phyloP scores from a whole-genome alignment of 805 yeast species.

The Trichomonascus vanleenenianus region DNA sequence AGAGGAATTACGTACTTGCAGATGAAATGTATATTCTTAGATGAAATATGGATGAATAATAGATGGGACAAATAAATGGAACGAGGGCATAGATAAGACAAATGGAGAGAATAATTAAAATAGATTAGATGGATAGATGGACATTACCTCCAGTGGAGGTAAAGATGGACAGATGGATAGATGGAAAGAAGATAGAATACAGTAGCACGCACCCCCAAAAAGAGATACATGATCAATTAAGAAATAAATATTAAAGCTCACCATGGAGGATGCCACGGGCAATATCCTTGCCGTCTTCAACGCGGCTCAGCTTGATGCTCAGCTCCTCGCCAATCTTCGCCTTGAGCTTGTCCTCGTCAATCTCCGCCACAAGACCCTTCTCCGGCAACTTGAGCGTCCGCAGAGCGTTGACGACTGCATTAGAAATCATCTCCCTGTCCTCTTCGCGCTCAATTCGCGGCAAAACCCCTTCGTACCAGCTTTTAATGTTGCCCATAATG shows the following conservation, averaged over 20 bases:
- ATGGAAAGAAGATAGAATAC: too few species aligned
- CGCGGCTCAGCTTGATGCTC: slow-evolving; percentile 44
- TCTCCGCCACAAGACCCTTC: slow-evolving; percentile 29
- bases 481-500: slow-evolving; percentile 72
- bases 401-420: slow-evolving; percentile 49
- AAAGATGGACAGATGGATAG: too few species aligned
- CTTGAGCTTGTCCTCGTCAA: slow-evolving; percentile 36
- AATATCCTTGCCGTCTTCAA: slow-evolving; percentile 21
- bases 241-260: slow-evolving; percentile 2
- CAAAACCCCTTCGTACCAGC: slow-evolving; percentile 48
- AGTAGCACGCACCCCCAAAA: too few species aligned
- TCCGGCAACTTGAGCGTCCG: slow-evolving; percentile 32
- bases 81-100: too few species aligned
- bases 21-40: too few species aligned
- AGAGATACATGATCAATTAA: not conserved
- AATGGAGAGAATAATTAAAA: too few species aligned
- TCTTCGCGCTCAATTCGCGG: slow-evolving; percentile 21
- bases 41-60: too few species aligned
- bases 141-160: too few species aligned
- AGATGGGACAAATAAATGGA: too few species aligned
- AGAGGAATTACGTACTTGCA: too few species aligned
- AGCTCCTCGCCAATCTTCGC: slow-evolving; percentile 57
- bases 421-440: slow-evolving; percentile 43
- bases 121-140: too few species aligned
- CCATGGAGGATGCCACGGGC: slow-evolving; percentile 10